Conservation (phyloP, 2,329 filamentous ascomycete genomes). For the Myrmaecium sp. region DNA sequence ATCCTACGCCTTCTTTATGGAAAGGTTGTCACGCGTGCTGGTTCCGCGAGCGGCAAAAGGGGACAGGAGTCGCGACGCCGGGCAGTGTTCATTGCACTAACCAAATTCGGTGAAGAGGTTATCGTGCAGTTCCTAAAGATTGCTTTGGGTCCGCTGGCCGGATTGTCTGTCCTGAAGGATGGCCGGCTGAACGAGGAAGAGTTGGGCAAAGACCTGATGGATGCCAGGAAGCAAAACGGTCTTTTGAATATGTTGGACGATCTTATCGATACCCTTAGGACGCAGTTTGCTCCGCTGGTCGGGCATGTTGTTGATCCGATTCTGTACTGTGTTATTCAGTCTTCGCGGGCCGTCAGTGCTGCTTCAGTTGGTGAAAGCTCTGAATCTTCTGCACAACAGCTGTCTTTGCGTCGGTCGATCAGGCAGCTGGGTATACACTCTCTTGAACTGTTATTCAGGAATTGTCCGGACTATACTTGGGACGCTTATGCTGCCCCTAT, state of each 20-base stretch:
- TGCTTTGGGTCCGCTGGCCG: conserved; percentile 52
- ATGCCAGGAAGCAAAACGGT: conserved; percentile 68
- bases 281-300: conserved; percentile 51
- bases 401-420: conserved; percentile 47
- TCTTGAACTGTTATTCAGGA: conserved; percentile 60
- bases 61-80: conserved; percentile 66
- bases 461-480: conserved; percentile 57
- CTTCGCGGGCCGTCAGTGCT: conserved; percentile 29
- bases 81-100: conserved; percentile 57
- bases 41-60: conserved; percentile 57
- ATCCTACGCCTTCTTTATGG: conserved; percentile 80
- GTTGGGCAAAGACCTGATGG: conserved; percentile 43
- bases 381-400: conserved; percentile 9
- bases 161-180: conserved; percentile 40
- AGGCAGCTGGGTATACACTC: conserved; percentile 67
- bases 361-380: conserved; percentile 17
- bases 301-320: conserved; percentile 56
- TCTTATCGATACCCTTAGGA: conserved; percentile 69
- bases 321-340: conserved; percentile 62
- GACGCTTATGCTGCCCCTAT: conserved; percentile 51
- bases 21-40: conserved; percentile 67
- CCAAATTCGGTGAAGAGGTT: conserved; percentile 57
- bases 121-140: conserved; percentile 72
- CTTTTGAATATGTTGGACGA: conserved; percentile 82
- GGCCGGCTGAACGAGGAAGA: conserved; percentile 32